These are phyloP conservation scores for Colletotrichum phormii DNA, from an alignment of 2,329 filamentous ascomycete genomes.

Conservation along the genomic window DNA sequence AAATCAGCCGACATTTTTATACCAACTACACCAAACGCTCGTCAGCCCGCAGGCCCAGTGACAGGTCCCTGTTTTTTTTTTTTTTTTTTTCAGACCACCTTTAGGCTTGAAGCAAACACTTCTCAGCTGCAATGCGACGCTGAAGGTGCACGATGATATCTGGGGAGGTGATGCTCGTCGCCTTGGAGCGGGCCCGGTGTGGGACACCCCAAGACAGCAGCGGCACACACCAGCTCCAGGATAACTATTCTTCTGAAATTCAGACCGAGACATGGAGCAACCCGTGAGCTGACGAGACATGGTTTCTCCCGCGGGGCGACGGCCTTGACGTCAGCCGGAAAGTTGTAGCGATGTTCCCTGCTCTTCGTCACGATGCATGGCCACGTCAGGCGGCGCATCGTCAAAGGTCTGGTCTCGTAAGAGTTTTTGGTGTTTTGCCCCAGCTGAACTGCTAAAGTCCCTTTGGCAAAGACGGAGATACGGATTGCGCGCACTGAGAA, in stretches of 20 bases:
- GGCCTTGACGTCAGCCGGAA: conserved; percentile 14
- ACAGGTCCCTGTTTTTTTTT: background rate
- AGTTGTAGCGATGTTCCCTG: background rate
- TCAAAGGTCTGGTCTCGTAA: background rate
- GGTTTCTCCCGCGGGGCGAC: background rate
- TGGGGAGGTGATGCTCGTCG: background rate
- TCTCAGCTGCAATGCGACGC: background rate
- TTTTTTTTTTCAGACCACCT: background rate
- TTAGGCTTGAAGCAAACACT: conserved; percentile 10
- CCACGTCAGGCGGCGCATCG: conserved; percentile 9
- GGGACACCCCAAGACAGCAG: background rate
- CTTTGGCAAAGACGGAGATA: background rate
- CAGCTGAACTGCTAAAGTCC: no score
- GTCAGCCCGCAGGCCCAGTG: conserved; percentile 20
- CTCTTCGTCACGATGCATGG: conserved; percentile 14
- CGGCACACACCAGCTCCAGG: no score
- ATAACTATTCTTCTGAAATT: conserved; percentile 4
- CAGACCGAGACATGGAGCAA: background rate
- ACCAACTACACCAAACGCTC: background rate
- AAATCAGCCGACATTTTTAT: conserved; percentile 6
- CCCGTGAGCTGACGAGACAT: background rate
- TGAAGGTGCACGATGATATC: conserved; percentile 14
- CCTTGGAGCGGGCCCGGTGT: background rate
- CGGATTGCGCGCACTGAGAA: background rate
- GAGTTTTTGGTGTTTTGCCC: background rate